These are phyloP conservation scores for Puya raimondii DNA, from an alignment of 176 grass and related monocot genomes.

Conservation along the genomic window DNA sequence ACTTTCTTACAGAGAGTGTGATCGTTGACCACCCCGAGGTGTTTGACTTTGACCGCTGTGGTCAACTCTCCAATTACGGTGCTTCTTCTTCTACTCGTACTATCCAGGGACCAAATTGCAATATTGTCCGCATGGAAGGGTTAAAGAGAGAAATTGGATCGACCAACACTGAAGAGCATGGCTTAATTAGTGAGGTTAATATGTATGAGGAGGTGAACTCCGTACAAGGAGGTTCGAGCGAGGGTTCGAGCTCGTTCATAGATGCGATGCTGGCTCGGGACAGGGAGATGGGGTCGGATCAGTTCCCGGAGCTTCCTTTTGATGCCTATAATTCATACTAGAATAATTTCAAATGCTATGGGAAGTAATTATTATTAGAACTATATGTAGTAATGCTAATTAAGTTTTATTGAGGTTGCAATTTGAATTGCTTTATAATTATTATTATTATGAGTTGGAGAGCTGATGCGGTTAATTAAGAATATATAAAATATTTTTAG, in stretches of 20 bases:
- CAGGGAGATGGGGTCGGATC: conserved; percentile 52
- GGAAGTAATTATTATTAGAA: too few species aligned
- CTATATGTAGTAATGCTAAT: too few species aligned
- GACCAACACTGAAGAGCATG: not conserved
- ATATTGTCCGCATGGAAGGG: not conserved
- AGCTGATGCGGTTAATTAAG: too few species aligned
- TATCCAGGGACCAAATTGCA: not conserved
- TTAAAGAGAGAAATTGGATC: conserved; percentile 9
- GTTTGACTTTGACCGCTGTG: not conserved
- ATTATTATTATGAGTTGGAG: not conserved
- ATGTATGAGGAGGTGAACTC: not conserved
- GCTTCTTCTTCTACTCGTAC: not conserved
- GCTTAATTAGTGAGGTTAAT: not conserved
- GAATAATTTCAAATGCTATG: conserved; percentile 20
- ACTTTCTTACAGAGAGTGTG: conserved; percentile 22
- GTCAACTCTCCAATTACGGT: not conserved
- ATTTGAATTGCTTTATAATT: too few species aligned
- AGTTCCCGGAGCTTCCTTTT: conserved; percentile 40
- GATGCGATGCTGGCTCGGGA: conserved; percentile 80
- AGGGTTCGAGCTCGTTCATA: conserved; percentile 58
- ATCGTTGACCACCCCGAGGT: not conserved
- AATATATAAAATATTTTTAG: too few species aligned
- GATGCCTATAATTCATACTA: conserved; percentile 23
- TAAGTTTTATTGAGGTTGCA: too few species aligned
- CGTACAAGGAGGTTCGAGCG: conserved; percentile 16